Base-by-base conservation (phyloP, 208 protist genomes). In the Wallacemonas sp. region DNA sequence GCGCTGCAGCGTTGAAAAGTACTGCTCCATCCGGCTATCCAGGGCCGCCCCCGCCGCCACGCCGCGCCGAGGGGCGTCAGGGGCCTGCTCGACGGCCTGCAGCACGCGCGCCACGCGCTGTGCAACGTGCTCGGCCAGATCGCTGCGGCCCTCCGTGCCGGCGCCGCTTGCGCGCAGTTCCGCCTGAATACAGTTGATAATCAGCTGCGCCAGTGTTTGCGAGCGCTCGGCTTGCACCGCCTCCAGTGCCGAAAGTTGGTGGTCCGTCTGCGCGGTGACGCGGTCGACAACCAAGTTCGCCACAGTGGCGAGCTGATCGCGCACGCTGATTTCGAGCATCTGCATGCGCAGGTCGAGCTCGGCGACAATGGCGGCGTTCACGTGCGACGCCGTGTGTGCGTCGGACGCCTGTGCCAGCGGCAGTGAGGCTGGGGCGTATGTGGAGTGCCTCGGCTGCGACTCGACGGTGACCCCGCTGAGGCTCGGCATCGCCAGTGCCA, bases 291-390 rank as follows among this genome's bases (percentile, higher is more conserved):
- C 79, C 54, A 92, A 65, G 45, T 89, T 89, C 1, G 83, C 84
- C 25, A 95, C 71, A 18, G 74, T 79, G 14, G 80, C 57, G 26
- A 95, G 65, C 61, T 95, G 81, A 31, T 86, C 77, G 20, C 85
- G 63, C 41, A 84, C 50, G n/a, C 62, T 73, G 14, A 50, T 31
- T 32, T 87, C 75, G 28, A 92, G 79, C 38, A 76, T 64, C 57
- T 83, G 76, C 22, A 74, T 70, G 29, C 76, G 75, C 16, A 65
- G 32, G 3, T 61, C 33, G 25, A 57, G 36, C 14, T 64, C 31
- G 32, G 57, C 28, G 16, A 36, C 32, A 3, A 33, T 32, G 20
- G 26, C 29, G 20, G 65, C 38, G 46, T 8, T 70, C 31, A 39
- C 32, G 28, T 31, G 18, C 2, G 18, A 29, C 28, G 36, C 14